Base-by-base conservation (phyloP, 1,284 basidiomycete species). In the Cutaneotrichosporon spelunceum region DNA sequence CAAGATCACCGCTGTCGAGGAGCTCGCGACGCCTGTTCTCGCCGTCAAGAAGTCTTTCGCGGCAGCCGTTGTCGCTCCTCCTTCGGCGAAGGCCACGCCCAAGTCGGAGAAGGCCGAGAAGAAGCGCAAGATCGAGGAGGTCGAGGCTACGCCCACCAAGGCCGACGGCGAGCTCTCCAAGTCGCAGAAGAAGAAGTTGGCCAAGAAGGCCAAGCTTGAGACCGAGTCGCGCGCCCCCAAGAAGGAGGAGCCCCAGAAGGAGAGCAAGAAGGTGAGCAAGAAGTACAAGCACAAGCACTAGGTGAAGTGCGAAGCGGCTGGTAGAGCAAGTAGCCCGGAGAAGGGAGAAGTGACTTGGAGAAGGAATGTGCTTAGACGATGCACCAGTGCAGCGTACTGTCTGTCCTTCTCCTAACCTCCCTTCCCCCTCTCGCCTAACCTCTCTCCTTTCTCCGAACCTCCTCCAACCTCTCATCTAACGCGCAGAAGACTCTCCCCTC, bases 401-500 rank as follows among this genome's bases (percentile, higher is more conserved):
- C 8, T n/a, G 39, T n/a, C 39, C 19, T n/a, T 42, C 39, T 42
- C 39, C 19, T 19, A 19, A 16, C 39, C 3, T 42, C 16, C 11
- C 16, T 7, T 16, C 34, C 34, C 16, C 34, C 34, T 16, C 34
- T 5, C 11, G 11, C 34, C 44, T 44, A 10, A 6, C 42, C 42
- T 16, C 42, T 44, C n/a, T 14, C 44, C 3, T 45, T 21, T n/a
- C n/a, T n/a, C n/a, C n/a, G n/a, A n/a, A n/a, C n/a, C n/a, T 44
- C 19, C 42, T 16, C 14, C 24, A 3, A 49, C 24, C 11, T 49
- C 2, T 33, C 13, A 3, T 29, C 48, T 59, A 19, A 60, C 53
- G 11, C 13, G 36, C 72, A 82, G 73, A 81, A 79, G 60, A 83
- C 80, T 60, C 82, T 92, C 59, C 78, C 85, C 2, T 87, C 86